These are phyloP conservation scores for Blastobotrys buckinghamii DNA, from an alignment of 1,139 yeast genomes.

Conservation along the genomic window DNA sequence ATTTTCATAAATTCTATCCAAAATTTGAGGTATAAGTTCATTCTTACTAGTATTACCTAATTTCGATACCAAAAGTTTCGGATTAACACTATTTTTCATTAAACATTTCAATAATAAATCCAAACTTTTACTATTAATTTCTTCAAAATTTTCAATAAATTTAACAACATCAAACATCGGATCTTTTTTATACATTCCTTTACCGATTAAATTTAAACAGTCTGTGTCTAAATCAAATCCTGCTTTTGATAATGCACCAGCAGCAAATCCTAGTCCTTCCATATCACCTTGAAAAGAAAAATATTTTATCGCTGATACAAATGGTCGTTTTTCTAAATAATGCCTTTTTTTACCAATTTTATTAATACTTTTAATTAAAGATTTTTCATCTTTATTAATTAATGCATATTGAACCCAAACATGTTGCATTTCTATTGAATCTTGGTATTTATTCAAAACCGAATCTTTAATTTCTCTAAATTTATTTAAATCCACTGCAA, in stretches of 20 bases:
- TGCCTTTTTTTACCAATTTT: constrained; percentile 3
- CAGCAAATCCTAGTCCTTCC: constrained; percentile 11
- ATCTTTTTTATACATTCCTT: constrained; percentile 4
- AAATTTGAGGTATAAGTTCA: not conserved
- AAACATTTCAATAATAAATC: constrained; percentile 6
- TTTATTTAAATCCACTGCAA: constrained; percentile 1
- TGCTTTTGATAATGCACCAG: constrained; percentile 8
- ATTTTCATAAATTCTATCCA: not conserved
- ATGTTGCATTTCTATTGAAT: constrained; percentile 15
- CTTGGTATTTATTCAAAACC: not conserved
- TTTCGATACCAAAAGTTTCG: not conserved
- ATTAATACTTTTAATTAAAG: constrained; percentile 11
- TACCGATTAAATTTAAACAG: constrained; percentile 1
- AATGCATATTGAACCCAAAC: constrained; percentile 17
- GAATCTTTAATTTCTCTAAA: not conserved
- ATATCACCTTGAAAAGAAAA: constrained; percentile 9
- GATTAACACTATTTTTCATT: not conserved
- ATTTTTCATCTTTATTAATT: constrained; percentile 10
- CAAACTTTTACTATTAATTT: not conserved
- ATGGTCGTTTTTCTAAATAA: constrained; percentile 5
- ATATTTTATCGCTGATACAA: constrained; percentile 9
- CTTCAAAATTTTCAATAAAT: not conserved
- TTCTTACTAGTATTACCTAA: not conserved
- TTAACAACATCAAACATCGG: constrained; percentile 1
- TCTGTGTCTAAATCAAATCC: constrained; percentile 6